Conservation (phyloP, 148 eudicot genomes). For the Beta vulgaris region DNA sequence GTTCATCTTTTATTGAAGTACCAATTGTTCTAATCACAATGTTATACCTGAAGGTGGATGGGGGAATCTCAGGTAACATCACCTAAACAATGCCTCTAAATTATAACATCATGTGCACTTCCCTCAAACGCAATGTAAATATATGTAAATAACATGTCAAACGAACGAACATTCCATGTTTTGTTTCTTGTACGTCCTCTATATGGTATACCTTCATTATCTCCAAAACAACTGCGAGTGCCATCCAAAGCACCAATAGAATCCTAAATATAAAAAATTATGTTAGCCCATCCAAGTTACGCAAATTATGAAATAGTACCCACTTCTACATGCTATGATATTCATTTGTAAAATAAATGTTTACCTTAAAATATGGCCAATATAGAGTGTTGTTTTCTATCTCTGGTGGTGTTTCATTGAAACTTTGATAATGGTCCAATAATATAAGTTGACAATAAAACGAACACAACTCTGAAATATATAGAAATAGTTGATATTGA, state of each 20-base stretch:
- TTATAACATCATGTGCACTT: not conserved
- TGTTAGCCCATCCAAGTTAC: not conserved
- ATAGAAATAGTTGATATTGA: not conserved
- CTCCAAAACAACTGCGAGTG: not conserved
- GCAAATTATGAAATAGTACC: not conserved
- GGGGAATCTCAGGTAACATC: not conserved
- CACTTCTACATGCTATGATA: too few species aligned
- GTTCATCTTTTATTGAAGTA: too few species aligned
- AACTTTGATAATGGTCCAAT: not conserved
- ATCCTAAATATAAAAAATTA: not conserved
- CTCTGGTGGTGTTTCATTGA: not conserved
- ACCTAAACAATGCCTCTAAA: not conserved
- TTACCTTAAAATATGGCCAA: constrained; percentile 12
- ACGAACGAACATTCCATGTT: not conserved
- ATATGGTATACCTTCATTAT: not conserved
- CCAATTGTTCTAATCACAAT: too few species aligned
- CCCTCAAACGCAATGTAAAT: not conserved
- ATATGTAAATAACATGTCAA: constrained; percentile 5
- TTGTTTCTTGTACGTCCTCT: not conserved
- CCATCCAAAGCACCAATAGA: not conserved
- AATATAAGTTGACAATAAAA: not conserved
- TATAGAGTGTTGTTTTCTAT: not conserved
- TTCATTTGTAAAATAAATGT: too few species aligned
- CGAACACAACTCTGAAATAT: not conserved
- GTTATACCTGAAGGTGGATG: not conserved